phyloP scores from a whole-genome alignment of 2,329 filamentous ascomycete genomes.

The Aspergillus clavatus region DNA sequence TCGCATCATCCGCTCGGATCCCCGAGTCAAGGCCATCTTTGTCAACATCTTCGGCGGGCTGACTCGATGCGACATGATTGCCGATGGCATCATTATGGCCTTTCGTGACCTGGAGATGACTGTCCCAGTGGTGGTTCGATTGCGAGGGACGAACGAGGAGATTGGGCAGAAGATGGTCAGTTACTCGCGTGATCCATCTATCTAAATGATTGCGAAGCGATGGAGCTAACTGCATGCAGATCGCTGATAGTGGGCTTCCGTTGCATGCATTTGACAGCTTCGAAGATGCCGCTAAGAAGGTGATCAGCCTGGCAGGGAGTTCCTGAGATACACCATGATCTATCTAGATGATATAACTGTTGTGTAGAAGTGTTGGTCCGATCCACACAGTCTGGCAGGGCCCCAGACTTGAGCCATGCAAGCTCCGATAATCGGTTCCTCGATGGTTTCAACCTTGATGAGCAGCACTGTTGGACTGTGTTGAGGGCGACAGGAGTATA shows the following conservation, averaged over 20 bases:
- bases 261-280: conserved; percentile 70
- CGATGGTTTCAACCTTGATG: no score
- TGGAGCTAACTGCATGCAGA: conserved; percentile 34
- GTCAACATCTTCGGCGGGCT: conserved; percentile 68
- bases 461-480: no score
- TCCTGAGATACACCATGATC: no score
- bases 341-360: no score
- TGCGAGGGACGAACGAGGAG: conserved; percentile 70
- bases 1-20: conserved; percentile 65
- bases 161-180: conserved; percentile 60
- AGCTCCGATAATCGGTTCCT: not conserved
- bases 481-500: not conserved
- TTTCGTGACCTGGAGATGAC: conserved; percentile 62
- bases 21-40: conserved; percentile 66
- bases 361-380: not conserved
- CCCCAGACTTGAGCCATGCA: not conserved
- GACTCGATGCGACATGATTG: conserved; percentile 77
- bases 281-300: conserved; percentile 65
- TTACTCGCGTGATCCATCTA: no score
- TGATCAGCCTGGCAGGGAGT: conserved; percentile 51
- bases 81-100: conserved; percentile 66
- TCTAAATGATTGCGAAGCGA: no score
- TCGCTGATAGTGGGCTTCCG: conserved; percentile 62
- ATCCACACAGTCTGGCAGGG: not conserved
- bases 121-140: conserved; percentile 72